Percentiles rank a stretch among this genome's conserved stretches.
These are phyloP conservation scores for Aspergillus kassunensis DNA, from an alignment of 495 filamentous ascomycete species.

Conservation along the genomic window DNA sequence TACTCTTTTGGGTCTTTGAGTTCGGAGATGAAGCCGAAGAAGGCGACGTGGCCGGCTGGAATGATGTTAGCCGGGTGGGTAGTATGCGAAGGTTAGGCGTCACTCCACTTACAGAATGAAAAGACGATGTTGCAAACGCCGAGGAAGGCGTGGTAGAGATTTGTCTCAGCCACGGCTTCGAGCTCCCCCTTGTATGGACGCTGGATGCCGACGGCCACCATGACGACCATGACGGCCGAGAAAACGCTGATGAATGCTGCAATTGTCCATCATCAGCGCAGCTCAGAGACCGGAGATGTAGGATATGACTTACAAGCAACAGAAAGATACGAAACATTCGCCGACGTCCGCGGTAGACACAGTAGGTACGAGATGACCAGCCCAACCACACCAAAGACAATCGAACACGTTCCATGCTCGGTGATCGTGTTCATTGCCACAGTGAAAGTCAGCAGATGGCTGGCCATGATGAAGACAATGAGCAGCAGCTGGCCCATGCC, in stretches of 20 bases:
- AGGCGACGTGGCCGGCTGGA: conserved; percentile 57
- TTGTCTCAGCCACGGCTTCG: conserved; percentile 27
- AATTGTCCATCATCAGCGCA: not conserved
- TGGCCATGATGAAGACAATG: conserved; percentile 67
- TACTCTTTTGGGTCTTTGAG: conserved; percentile 63
- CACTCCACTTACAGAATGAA: conserved; percentile 38
- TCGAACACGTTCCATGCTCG: conserved; percentile 59
- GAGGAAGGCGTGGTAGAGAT: conserved; percentile 46
- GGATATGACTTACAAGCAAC: conserved; percentile 50
- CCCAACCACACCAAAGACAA: conserved; percentile 63
- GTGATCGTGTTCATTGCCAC: conserved; percentile 68
- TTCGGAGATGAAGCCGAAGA: conserved; percentile 75
- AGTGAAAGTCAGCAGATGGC: conserved; percentile 69
- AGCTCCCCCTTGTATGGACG: conserved; percentile 24
- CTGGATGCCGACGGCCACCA: conserved; percentile 63
- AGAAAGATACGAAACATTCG: conserved; percentile 57
- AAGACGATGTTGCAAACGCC: conserved; percentile 73
- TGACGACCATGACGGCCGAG: conserved; percentile 58
- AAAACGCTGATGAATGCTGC: conserved; percentile 33
- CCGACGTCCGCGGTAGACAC: conserved; percentile 61
- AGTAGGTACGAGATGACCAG: conserved; percentile 57
- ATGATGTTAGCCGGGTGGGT: conserved; percentile 30
- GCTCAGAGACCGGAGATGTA: not conserved
- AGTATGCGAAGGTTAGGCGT: conserved; percentile 18
- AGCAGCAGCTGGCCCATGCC: conserved; percentile 58